Evolutionary conservation across 257 asterid genomes (phyloP), one percentile per base, ranked within the genome.

Genomic region (Penstemon davidsonii): DNA sequence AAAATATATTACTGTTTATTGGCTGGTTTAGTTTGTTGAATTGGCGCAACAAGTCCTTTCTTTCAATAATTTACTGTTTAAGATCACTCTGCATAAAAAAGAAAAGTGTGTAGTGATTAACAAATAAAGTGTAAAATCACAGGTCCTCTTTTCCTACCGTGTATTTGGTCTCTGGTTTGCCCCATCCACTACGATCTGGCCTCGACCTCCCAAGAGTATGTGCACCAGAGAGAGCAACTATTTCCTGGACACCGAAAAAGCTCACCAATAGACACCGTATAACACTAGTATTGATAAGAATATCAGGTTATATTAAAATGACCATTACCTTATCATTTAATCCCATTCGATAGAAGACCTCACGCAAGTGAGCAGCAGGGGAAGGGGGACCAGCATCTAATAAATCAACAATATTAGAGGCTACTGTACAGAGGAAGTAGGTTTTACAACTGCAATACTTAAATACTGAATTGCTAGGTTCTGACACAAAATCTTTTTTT

Each of bases 151-250:
- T 62, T 36, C 62, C 11, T 88, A 94, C 99, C 81, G 99, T 94
- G 77, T 94, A 94, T 79, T 76, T 87, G 44, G 97, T 91, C 80
- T 88, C 96, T 8, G 97, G 91, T 81, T 91, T 94, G 70, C 97
- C 99, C 96, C 96, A 94, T 63, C 99, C 99, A 83, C 99, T 94
- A 33, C 99, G 97, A 8, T 94, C 99, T 9, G 97, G 97, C 75
- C 99, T 86, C 64, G 97, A 86, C 80, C 99, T 83, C 61, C 99
- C 99, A 43, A 94, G 81, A 42, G 99, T 94, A 81, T 94, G 99
- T 7, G 95, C 99, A 75, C 99, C 99, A 65, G 99, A 94, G 57
- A 94, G 97, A 41, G 95, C 99, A 55, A 94, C 99, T 75, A 94
- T 91, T 80, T 94, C 99, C 99, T 94, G 88, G 66, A 74, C 54